These are phyloP conservation scores for Fusarium subtropicale DNA, from an alignment of 2,329 filamentous ascomycete species.

Conservation along the genomic window DNA sequence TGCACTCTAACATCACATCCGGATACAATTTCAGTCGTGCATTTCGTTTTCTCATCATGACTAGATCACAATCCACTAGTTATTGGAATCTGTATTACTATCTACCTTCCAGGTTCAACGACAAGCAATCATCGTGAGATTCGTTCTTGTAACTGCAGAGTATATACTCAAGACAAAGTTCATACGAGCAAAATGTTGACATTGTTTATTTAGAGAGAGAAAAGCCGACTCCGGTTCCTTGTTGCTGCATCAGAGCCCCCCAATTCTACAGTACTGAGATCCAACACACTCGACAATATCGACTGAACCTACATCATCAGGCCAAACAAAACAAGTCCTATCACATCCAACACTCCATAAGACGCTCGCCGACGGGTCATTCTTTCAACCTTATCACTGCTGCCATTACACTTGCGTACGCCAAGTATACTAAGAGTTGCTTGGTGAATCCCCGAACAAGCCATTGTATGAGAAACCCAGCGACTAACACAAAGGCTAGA, in stretches of 20 bases:
- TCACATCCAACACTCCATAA: not conserved
- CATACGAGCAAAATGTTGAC: not conserved
- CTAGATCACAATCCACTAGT: not conserved
- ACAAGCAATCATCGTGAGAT: not conserved
- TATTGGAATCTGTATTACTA: not conserved
- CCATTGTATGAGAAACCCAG: slow-evolving; percentile 17
- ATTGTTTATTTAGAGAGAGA: not conserved
- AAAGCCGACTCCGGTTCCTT: not conserved
- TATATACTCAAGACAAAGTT: not conserved
- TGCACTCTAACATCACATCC: not conserved
- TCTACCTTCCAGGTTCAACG: not conserved
- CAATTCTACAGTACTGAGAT: not conserved
- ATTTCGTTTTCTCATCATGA: not conserved
- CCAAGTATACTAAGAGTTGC: slow-evolving; percentile 23
- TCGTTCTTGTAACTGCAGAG: not conserved
- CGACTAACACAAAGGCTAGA: slow-evolving; percentile 18
- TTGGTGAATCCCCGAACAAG: slow-evolving; percentile 13
- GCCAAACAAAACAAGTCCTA: not conserved
- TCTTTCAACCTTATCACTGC: slow-evolving; percentile 19
- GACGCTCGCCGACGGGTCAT: not conserved
- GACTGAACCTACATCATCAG: not conserved
- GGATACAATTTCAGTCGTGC: not conserved
- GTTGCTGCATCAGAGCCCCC: not conserved
- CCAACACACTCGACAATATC: not conserved
- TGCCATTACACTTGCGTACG: slow-evolving; percentile 26